These are phyloP conservation scores for Petunia secreta DNA, from an alignment of 257 asterid species.

Conservation along the genomic window DNA sequence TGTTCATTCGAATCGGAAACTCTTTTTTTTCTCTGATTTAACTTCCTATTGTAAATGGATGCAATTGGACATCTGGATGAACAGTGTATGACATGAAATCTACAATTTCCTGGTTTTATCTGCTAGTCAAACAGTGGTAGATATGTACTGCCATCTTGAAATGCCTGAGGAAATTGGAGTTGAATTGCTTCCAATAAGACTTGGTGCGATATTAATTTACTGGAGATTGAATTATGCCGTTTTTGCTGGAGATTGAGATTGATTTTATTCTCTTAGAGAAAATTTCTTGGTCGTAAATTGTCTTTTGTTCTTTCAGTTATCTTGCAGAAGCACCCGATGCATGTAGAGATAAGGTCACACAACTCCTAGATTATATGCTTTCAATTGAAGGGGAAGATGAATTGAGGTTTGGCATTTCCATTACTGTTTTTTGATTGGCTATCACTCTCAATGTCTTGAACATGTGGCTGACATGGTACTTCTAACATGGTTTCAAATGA, in stretches of 20 bases:
- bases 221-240: background rate
- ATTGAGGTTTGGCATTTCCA: conserved; percentile 48
- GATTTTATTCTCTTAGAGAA: background rate
- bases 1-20: conserved; percentile 13
- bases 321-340: conserved; percentile 91
- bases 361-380: conserved; percentile 77
- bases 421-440: conserved; percentile 22
- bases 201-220: background rate
- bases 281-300: background rate
- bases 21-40: conserved; percentile 4
- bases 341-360: conserved; percentile 67
- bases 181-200: background rate
- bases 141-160: conserved; percentile 3
- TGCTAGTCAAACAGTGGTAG: background rate
- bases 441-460: conserved; percentile 11
- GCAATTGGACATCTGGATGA: background rate
- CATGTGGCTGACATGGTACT: conserved; percentile 31
- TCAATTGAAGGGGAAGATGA: conserved; percentile 79
- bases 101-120: conserved; percentile 5
- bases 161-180: background rate
- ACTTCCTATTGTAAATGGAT: conserved; percentile 16
- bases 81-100: background rate
- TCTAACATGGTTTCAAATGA: conserved; percentile 34
- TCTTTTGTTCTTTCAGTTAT: conserved; percentile 56
- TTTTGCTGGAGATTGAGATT: conserved; percentile 4